Base-by-base conservation (phyloP, 768 basidiomycete genomes). In the Tephrocybe sp. region DNA sequence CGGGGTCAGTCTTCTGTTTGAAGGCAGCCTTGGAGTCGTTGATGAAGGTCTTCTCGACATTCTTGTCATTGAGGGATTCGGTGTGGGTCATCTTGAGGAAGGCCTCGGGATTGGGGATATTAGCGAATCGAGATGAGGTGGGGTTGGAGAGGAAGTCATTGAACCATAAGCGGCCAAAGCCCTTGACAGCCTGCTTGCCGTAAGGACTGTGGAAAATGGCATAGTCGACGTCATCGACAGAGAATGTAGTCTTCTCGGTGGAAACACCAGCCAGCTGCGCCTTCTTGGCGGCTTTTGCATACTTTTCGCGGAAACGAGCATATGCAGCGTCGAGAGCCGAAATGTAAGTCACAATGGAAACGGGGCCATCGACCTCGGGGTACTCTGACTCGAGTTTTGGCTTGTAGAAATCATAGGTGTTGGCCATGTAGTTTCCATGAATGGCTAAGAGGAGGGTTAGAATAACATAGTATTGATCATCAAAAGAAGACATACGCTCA, bases 321-420 rank as follows among this genome's bases (percentile, higher is more conserved):
- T 97, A 99, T 16, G 94, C 84, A 45, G 82, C 79, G 67, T 99
- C 97, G 51, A 99, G 80, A 29, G 95, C 93, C 51, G 89, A 86
- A 60, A 94, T 85, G 74, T 99, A 99, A 36, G 91, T 92, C 45
- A 91, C 89, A 51, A 97, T 89, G 7, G 97, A 95, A 38, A 95
- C 86, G 4, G 95, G 97, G 2, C 97, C 97, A 64, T 99, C 95
- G 42, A 99, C 95, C 60, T 91, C 89, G 52, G 97, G 97, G 68
- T 94, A 95, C 68, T 94, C 92, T 18, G 92, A 94, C 47, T 87
- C 84, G 18, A 98, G 84, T 60, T 91, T 86, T 41, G 97, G 97
- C 76, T 99, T 99, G 86, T 97, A 99, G 70, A 97, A 98, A 72
- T 99, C 97, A 70, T 95, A 97, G 0, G 87, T 91, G 75, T 99